Evolutionary conservation across 805 yeast species (phyloP).

Genomic region (Candida palmyrensis): DNA sequence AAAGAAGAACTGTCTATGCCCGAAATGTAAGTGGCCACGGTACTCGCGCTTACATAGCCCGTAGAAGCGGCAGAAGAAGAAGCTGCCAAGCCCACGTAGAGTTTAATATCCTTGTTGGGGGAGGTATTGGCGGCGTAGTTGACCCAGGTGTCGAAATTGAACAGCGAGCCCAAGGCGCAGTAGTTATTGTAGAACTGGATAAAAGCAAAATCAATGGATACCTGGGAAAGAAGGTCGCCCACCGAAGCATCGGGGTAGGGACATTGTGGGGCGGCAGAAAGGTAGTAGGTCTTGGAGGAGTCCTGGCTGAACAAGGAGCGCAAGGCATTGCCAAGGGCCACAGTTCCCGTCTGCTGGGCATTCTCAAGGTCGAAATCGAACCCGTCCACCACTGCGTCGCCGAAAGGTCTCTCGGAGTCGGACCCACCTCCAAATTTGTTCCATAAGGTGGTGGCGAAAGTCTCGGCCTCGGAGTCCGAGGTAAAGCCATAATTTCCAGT

Average conservation of each 20-base stretch:
- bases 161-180: conserved; percentile 21
- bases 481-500: conserved; percentile 37
- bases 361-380: conserved; percentile 75
- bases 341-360: conserved; percentile 57
- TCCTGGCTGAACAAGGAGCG: conserved; percentile 17
- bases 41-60: conserved; percentile 22
- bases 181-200: conserved; percentile 37
- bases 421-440: conserved; percentile 33
- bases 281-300: conserved; percentile 23
- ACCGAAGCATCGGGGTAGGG: conserved; percentile 34
- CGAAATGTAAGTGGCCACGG: conserved; percentile 14
- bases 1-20: conserved; percentile 27
- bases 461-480: conserved; percentile 45
- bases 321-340: conserved; percentile 41
- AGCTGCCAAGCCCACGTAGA: conserved; percentile 34
- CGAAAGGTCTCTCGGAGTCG: conserved; percentile 51
- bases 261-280: conserved; percentile 38
- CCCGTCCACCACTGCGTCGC: conserved; percentile 74
- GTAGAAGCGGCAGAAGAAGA: conserved; percentile 24
- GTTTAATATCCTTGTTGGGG: conserved; percentile 26
- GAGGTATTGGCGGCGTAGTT: conserved; percentile 22
- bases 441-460: conserved; percentile 43
- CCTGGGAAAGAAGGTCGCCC: conserved; percentile 21
- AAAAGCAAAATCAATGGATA: conserved; percentile 29
- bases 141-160: conserved; percentile 34